Evolutionary conservation across 148 eudicot genomes (phyloP), one percentile per base, ranked within the genome.

Genomic region (Pouteria glomerata): DNA sequence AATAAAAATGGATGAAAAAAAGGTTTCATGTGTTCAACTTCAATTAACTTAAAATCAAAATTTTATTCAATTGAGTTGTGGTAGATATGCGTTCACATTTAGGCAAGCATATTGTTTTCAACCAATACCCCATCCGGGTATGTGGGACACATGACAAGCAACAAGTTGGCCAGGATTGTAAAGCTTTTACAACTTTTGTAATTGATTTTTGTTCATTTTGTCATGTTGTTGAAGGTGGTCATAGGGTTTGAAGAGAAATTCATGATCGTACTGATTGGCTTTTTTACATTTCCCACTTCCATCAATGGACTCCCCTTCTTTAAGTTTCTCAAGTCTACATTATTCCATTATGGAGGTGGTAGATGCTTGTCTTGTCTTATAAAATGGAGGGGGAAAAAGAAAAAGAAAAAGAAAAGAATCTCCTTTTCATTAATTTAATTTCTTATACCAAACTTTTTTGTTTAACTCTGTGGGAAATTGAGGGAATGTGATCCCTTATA

Each of bases 281-380:
- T 56, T 11, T 70, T 45, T 21, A 3, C 52, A 35, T 68, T 33
- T 63, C 79, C 73, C 71, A 64, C 30, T 50, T 74, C 57, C 23
- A 65, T 70, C 73, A 81, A 66, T 74, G 81, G 76, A 81, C 73
- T 77, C 73, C 62, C 26, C 42, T 69, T 74, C 8, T n/a, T n/a
- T n/a, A n/a, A n/a, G n/a, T 44, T 78, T 81, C 74, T 71, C 51
- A 61, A 8, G 50, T 67, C 76, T 66, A 72, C 73, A n/a, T n/a
- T n/a, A 68, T 57, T 52, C 42, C 76, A 63, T 13, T 63, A 57
- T 76, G 52, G 62, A 66, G 63, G 68, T 47, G 61, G 1, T 71
- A 61, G 63, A 77, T 77, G 73, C 78, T 58, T 58, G 57, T 70
- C 76, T 48, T 82, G 77, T 82, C 79, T 68, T 51, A 31, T 48